Base-by-base conservation (phyloP, 176 grass and related monocot species). In the Lolium multiflorum region DNA sequence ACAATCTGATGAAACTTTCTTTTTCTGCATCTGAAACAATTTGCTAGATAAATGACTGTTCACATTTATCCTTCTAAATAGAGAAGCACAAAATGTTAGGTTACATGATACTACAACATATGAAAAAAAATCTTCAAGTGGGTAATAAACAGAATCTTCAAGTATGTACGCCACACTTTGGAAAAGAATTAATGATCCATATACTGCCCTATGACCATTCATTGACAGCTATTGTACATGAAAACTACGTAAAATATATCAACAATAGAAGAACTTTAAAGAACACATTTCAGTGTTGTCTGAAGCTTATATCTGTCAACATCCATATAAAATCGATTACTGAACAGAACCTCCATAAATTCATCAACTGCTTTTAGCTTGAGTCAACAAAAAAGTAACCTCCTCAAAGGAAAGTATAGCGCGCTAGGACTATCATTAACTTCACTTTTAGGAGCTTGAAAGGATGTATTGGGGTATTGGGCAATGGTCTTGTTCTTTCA, bases 181-280 rank as follows among this genome's bases (percentile, higher is more conserved):
- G 4, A 83, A 83, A 73, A 54, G 38, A 58, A 18, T 12, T 14
- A 56, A 83, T 71, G n/a, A 59, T 28, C 26, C 22, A 25, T 26
- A 24, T 24, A 55, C 1, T 52, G 13, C 24, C 60, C 15, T 39
- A 28, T 81, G 59, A 65, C 16, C 41, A 65, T 65, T 63, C n/a
- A 28, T 63, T 81, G 41, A 16, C 57, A 51, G 9, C 3, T 50
- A 18, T n/a, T 21, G 17, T 56, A 39, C 28, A 43, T 12, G 39
- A 71, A 59, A 78, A 80, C 6, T 21, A 56, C 11, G 50, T 44
- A 20, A 70, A 37, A 56, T 13, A 24, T 57, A 71, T 71, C 35
- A 71, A 66, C 21, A 74, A 73, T 38, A 25, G 20, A 82, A 70
- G n/a, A 71, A 57, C n/a, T 58, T 22, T 24, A 15, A 24, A 82